Base-by-base conservation (phyloP, 345 rosid genomes). In the Populus alba region DNA sequence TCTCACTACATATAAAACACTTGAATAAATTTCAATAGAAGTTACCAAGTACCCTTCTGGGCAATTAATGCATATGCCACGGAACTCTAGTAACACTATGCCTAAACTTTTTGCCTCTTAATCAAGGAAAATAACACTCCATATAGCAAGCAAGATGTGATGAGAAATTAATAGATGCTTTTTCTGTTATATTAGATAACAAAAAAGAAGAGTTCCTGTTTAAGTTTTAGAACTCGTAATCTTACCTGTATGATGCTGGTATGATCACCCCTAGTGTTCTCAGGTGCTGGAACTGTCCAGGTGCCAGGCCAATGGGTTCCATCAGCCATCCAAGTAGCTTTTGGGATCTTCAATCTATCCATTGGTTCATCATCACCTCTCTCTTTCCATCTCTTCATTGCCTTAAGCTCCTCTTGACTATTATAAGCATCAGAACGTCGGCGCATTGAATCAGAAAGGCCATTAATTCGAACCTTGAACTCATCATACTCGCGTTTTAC, bases 261-360 rank as follows among this genome's bases (percentile, higher is more conserved):
- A 80, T 94, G 97, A 75, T 94, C 97, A 25, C 94, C 94, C 70
- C 88, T 87, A 2, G 87, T 87, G 76, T 94, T 94, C 63, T 91
- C 89, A 1, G 87, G 81, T 39, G 89, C 82, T 63, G 94, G 79
- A 57, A 82, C 81, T 31, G 85, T 82, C 98, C 98, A 92, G 63
- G 92, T 86, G 65, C 97, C 97, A 2, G 96, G 95, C 97, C 97
- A 94, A 55, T 89, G 91, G 29, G 93, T 91, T 61, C 93, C 89
- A 77, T 92, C 96, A 35, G 90, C 81, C 98, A 92, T 94, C 96
- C 97, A 91, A 72, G 94, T 92, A 74, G 92, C 98, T 87, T 91
- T 94, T 20, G 85, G 82, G 75, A 91, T 84, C 87, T 89, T 93
- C 76, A 88, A 68, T 78, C 47, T 82, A 70, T 89, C 94, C 74